Percentiles rank a stretch among this genome's conserved stretches.
Evolutionary conservation across 2,329 filamentous ascomycete species (phyloP).

Genomic region (Pseudovirgaria hyperparasitica): DNA sequence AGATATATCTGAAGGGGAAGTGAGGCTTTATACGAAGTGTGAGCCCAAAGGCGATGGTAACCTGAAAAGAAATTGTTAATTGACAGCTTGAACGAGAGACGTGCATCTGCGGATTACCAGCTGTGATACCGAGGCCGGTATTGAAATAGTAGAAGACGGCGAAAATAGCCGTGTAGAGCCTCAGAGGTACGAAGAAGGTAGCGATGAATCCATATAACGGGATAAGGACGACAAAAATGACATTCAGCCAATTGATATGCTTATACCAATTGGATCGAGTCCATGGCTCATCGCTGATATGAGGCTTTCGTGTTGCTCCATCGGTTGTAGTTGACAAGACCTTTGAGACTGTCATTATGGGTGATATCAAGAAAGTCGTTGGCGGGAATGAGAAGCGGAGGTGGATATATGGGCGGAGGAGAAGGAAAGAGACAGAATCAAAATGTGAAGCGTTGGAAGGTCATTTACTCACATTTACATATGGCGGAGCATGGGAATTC

Average conservation of each 20-base stretch:
- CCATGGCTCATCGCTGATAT: conserved; percentile 73
- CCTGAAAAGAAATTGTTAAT: conserved; percentile 23
- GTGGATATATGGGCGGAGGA: no score
- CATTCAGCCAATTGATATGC: conserved; percentile 91
- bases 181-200: conserved; percentile 66
- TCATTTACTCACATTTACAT: no score
- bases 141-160: conserved; percentile 72
- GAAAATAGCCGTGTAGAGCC: conserved; percentile 59
- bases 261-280: conserved; percentile 78
- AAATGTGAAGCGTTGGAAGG: no score
- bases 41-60: conserved; percentile 77
- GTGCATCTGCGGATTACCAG: background rate
- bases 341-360: no score
- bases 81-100: background rate
- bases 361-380: no score
- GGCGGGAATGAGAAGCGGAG: no score
- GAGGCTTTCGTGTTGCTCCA: no score
- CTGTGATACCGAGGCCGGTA: conserved; percentile 48
- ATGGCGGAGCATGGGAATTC: no score
- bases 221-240: conserved; percentile 64
- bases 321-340: no score
- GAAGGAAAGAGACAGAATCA: no score
- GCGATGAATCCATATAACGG: conserved; percentile 61
- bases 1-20: conserved; percentile 70
- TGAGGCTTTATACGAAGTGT: conserved; percentile 68